Conservation (phyloP, 495 filamentous ascomycete species). For the Penicillium steckii region DNA sequence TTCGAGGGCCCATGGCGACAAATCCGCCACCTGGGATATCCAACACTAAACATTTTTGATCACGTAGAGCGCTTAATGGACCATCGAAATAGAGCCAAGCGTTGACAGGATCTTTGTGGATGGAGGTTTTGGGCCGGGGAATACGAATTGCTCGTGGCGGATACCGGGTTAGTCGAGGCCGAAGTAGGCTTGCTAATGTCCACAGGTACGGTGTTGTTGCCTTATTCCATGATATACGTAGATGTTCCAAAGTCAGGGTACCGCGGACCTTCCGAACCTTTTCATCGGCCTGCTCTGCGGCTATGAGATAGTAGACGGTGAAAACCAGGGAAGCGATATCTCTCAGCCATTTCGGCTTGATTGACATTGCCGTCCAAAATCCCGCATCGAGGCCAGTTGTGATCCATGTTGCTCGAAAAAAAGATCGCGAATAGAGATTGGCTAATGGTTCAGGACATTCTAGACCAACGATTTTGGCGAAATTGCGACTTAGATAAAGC, state of each 20-base stretch:
- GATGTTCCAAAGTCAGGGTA: constrained; percentile 83
- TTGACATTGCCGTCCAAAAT: constrained; percentile 97
- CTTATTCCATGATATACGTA: constrained; percentile 96
- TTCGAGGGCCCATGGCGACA: constrained; percentile 90
- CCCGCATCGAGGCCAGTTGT: constrained; percentile 93
- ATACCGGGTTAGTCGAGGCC: constrained; percentile 77
- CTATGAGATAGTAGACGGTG: constrained; percentile 83
- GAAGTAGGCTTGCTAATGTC: constrained; percentile 63
- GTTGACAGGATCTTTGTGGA: constrained; percentile 77
- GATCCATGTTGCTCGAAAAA: constrained; percentile 97
- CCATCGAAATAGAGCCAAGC: constrained; percentile 97
- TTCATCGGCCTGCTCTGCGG: constrained; percentile 92
- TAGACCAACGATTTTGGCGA: constrained; percentile 85
- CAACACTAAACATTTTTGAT: constrained; percentile 77
- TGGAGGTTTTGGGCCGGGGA: constrained; percentile 69
- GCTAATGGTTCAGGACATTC: constrained; percentile 92
- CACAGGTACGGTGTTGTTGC: constrained; percentile 78
- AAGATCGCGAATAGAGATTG: constrained; percentile 91
- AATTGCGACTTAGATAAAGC: constrained; percentile 88
- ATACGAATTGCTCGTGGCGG: constrained; percentile 80
- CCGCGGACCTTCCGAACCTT: constrained; percentile 92
- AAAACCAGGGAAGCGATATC: constrained; percentile 83
- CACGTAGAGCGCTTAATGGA: constrained; percentile 68
- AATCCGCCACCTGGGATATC: constrained; percentile 95
- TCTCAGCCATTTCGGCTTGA: constrained; percentile 75